Evolutionary conservation across 306 rosid genomes (phyloP), one percentile per base, ranked within the genome.

Genomic region (Dalbergia cultrata): DNA sequence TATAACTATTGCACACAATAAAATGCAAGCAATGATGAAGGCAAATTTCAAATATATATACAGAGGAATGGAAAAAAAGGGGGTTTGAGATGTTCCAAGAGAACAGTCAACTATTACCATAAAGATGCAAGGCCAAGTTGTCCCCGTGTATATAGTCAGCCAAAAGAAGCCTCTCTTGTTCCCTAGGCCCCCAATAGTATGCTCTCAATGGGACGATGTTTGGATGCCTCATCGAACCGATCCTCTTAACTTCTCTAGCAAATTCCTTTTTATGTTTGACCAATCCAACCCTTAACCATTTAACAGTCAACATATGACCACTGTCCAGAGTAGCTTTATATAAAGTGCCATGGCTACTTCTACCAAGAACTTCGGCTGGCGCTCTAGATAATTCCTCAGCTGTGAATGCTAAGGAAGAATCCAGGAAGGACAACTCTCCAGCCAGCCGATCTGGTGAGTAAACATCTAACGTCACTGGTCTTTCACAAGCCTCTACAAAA

Each of bases 331-430:
- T 95, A 81, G 99, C 99, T 88, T 95, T 95, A 83, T 95, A 95
- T 52, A 95, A 81, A 71, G 99, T 95, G 77, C 99, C 99, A 72
- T 95, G 97, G 85, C 97, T 95, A 86, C 99, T 93, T 91, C 99
- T 90, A 71, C 99, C 99, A 76, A 95, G 96, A 83, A 95, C 97
- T 88, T 95, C 99, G 49, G 99, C 99, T 11, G 99, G 99, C 76
- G 99, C 99, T 83, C 94, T 91, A 69, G 99, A 95, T 84, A 95
- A 91, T 74, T 95, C 97, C 93, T 93, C 99, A 43, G 97, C 97
- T 12, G 96, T 91, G 85, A 93, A 91, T 78, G 88, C 89, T 73
- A 91, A 78, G 31, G 99, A 89, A 88, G 93, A 65, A 83, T 95
- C 97, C 75, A 95, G 85, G 85, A 95, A 93, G 82, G 80, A 87